These are phyloP conservation scores for Alternaria triticimaculans DNA, from an alignment of 2,329 filamentous ascomycete species.

Conservation along the genomic window DNA sequence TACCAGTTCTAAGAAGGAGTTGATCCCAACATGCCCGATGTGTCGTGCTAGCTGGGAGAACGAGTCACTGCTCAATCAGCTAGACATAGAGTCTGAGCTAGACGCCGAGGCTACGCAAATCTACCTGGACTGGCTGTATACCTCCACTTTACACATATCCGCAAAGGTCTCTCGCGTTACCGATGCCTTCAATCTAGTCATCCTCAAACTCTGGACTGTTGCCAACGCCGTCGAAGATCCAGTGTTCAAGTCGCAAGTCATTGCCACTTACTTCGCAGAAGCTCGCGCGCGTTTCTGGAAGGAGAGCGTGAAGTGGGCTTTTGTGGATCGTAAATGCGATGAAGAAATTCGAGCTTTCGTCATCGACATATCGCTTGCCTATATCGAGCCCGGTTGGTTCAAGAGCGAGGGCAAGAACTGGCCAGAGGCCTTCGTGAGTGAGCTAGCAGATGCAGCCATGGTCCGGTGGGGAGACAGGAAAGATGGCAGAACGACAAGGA, in stretches of 20 bases:
- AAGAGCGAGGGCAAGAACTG: not conserved
- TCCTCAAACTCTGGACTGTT: not conserved
- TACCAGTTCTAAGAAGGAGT: not conserved
- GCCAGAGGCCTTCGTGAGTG: not conserved
- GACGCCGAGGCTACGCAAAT: slow-evolving; percentile 6
- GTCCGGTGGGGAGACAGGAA: not conserved
- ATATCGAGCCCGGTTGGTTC: not conserved
- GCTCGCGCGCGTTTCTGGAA: not conserved
- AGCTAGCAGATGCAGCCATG: not conserved
- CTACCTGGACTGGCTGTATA: slow-evolving; percentile 27
- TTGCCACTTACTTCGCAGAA: not conserved
- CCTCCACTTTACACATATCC: not conserved
- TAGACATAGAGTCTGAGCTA: not conserved
- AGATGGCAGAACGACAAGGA: not conserved
- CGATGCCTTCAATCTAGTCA: not conserved
- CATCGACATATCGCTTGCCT: not conserved
- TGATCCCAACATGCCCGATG: slow-evolving; percentile 14
- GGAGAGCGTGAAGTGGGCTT: slow-evolving; percentile 1
- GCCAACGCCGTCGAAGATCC: not conserved
- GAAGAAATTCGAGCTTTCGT: not conserved
- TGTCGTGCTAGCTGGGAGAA: slow-evolving; percentile 21
- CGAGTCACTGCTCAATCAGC: not conserved
- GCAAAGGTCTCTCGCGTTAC: not conserved
- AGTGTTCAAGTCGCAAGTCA: not conserved
- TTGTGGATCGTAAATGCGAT: not conserved